phyloP scores from a whole-genome alignment of 257 asterid species.

The Cordia subcordata region DNA sequence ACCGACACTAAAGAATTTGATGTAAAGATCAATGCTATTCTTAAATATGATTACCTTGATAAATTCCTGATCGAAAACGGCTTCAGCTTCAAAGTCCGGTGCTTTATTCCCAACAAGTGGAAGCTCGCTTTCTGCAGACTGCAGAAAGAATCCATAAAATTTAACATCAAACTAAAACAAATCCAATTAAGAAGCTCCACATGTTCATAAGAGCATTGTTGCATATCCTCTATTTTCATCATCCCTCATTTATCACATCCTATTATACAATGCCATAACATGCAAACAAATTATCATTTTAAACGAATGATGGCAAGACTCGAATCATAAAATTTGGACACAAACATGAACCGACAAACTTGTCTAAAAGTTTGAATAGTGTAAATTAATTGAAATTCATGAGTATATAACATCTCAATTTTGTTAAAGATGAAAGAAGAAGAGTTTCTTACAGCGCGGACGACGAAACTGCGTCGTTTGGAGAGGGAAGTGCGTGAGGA shows the following conservation, averaged over 20 bases:
- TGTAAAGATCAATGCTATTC: not conserved
- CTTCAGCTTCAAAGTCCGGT: constrained; percentile 97
- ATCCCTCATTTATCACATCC: too few relatives aligned
- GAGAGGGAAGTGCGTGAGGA: constrained; percentile 33
- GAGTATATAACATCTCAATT: not conserved
- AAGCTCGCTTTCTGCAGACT: constrained; percentile 43
- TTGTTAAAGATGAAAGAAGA: too few relatives aligned
- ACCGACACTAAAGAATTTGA: too few relatives aligned
- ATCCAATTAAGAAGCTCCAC: not conserved
- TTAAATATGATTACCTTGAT: constrained; percentile 34
- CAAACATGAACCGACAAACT: too few relatives aligned
- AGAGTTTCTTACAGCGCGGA: constrained; percentile 64
- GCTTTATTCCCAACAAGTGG: constrained; percentile 90
- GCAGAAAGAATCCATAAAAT: constrained; percentile 13
- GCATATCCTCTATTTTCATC: too few relatives aligned
- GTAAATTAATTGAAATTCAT: too few relatives aligned
- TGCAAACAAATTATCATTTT: too few relatives aligned
- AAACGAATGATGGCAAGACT: too few relatives aligned
- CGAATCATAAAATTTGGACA: too few relatives aligned
- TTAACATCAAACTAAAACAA: not conserved
- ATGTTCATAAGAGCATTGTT: too few relatives aligned
- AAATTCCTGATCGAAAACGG: constrained; percentile 94
- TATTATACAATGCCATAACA: too few relatives aligned
- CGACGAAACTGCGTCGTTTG: constrained; percentile 27
- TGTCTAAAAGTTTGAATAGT: too few relatives aligned